Conservation (phyloP, 176 grass and related monocot species). For the Echinochloa phyllopogon region DNA sequence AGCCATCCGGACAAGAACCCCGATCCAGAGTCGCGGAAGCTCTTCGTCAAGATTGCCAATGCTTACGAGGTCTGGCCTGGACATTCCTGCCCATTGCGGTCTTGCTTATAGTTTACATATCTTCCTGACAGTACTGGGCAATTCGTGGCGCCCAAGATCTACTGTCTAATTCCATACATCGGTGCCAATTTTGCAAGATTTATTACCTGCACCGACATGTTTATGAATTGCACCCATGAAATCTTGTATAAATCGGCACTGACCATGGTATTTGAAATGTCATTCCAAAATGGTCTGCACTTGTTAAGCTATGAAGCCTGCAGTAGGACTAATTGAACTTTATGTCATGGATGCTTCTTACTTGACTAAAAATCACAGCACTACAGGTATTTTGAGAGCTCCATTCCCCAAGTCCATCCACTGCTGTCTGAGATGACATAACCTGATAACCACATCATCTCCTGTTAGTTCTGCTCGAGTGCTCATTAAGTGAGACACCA, state of each 20-base stretch:
- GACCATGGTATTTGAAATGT: constrained; percentile 1
- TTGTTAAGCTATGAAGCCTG: constrained; percentile 24
- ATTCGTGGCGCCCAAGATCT: not conserved
- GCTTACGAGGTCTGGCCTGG: constrained; percentile 71
- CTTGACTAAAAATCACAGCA: not conserved
- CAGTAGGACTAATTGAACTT: not conserved
- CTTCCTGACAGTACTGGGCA: not conserved
- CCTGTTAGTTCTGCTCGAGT: not conserved
- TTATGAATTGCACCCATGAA: not conserved
- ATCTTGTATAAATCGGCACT: not conserved
- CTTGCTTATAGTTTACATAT: constrained; percentile 17
- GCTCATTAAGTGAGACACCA: not conserved
- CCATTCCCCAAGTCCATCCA: not conserved
- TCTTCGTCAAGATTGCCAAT: constrained; percentile 93
- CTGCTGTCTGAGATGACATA: constrained; percentile 1
- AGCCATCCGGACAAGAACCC: constrained; percentile 98
- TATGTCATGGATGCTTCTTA: not conserved
- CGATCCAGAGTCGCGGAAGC: constrained; percentile 86
- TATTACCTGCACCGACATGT: not conserved
- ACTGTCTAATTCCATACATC: not conserved
- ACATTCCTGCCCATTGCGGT: not conserved
- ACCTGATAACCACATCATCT: not conserved
- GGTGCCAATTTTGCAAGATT: not conserved
- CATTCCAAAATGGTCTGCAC: not conserved
- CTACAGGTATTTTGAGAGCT: not conserved